phyloP scores from a whole-genome alignment of 306 rosid genomes.

The Pachyrhizus erosus region DNA sequence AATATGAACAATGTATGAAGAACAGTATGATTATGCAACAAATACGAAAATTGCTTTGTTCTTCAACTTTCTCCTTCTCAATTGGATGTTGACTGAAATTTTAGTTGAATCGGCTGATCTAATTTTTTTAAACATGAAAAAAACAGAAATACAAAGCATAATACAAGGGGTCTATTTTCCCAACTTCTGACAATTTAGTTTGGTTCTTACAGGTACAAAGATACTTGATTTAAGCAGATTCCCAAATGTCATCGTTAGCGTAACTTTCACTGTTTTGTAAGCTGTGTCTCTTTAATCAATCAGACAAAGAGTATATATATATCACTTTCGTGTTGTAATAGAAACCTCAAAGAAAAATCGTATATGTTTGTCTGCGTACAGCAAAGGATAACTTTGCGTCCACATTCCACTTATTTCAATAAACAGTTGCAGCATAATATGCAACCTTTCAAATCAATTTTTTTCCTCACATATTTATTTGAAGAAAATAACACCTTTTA shows the following conservation, averaged over 20 bases:
- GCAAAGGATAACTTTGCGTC: background rate
- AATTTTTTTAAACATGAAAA: no score
- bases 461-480: background rate
- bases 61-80: no score
- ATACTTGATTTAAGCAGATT: background rate
- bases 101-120: no score
- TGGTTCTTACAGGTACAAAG: background rate
- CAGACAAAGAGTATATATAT: background rate
- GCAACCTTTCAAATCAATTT: constrained; percentile 4
- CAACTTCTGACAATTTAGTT: background rate
- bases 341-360: constrained; percentile 8
- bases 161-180: no score
- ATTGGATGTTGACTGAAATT: no score
- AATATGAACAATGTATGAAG: no score
- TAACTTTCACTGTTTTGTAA: background rate
- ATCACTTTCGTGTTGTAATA: constrained; percentile 4
- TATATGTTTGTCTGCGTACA: constrained; percentile 35
- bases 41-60: no score
- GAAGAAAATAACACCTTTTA: background rate
- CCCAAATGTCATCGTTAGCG: background rate
- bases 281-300: background rate
- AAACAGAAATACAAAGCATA: no score
- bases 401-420: background rate
- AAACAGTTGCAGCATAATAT: background rate
- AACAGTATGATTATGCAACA: no score